These are phyloP conservation scores for Discostella stelligera DNA, from an alignment of 352 stramenopile species.

Conservation along the genomic window DNA sequence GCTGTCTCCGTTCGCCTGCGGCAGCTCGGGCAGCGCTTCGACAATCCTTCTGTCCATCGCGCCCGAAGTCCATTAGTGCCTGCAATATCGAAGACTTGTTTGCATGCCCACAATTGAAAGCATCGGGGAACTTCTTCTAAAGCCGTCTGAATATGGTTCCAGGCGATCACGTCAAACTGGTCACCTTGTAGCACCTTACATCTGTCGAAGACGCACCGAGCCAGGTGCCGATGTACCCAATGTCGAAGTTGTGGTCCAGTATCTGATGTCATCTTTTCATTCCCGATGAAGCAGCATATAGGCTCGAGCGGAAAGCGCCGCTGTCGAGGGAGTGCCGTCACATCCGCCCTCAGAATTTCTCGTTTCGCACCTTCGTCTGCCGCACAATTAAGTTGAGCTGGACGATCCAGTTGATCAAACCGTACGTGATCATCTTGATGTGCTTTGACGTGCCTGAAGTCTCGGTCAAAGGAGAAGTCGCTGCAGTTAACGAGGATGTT, in stretches of 20 bases:
- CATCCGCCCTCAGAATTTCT: neutral
- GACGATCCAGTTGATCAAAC: neutral
- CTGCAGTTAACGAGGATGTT: too few relatives aligned
- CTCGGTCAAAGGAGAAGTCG: too few relatives aligned
- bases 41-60: too few relatives aligned
- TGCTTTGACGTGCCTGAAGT: too few relatives aligned
- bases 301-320: conserved; percentile 3
- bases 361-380: conserved; percentile 9
- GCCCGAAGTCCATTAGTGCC: too few relatives aligned
- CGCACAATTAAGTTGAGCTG: conserved; percentile 14
- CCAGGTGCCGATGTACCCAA: conserved; percentile 4
- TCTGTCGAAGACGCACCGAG: neutral
- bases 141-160: neutral
- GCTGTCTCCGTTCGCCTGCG: neutral
- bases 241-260: neutral
- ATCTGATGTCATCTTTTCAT: neutral
- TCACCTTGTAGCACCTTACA: neutral
- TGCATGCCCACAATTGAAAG: too few relatives aligned
- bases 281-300: neutral
- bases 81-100: too few relatives aligned
- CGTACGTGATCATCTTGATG: conserved; percentile 3
- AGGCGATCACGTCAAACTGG: conserved; percentile 6
- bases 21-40: conserved; percentile 2
- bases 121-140: too few relatives aligned
- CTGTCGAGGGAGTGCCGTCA: neutral